Evolutionary conservation across 805 yeast genomes (phyloP), one percentile per base, ranked within the genome.

Genomic region (Candida ficus): DNA sequence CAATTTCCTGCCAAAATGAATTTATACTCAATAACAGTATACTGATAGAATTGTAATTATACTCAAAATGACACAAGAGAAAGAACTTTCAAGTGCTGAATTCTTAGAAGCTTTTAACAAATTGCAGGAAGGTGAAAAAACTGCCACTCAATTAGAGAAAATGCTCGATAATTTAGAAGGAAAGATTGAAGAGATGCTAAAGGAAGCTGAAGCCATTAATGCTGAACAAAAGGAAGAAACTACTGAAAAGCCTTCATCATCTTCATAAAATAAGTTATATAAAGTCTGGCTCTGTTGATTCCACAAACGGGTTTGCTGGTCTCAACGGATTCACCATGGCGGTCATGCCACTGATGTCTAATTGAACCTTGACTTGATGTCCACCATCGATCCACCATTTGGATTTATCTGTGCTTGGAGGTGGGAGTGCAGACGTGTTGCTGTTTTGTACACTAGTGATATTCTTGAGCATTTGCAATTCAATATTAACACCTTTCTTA

Each of bases 361-460:
- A 68, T 8, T 58, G 57, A 3, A 91, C 83, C 54, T 82, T 87
- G 3, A 43, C 58, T 2, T 47, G 44, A 43, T 73, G 70, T 0
- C 93, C 91, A 10, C 80, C 81, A 12, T 83, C 81, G 14, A 87
- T 69, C 99, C 99, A 93, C 99, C 99, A 93, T 60, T 87, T 86
- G 18, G 72, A 66, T 12, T 68, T 62, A 41, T 86, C 95, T 0
- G 93, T 76, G 43, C 95, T 83, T 13, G 99, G 99, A 1, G 96
- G 86, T 5, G 97, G 96, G 39, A 90, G 67, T 7, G 12, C 10
- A 4, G 73, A 52, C 26, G 51, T 12, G 5, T 12, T n/a, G 51
- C 18, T 53, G 29, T 16, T 44, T 29, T 25, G 50, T 44, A n/a
- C n/a, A n/a, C n/a, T n/a, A n/a, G n/a, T n/a, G n/a, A n/a, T n/a